Evolutionary conservation across 768 basidiomycete species (phyloP).

Genomic region (Termitomyces sp.): DNA sequence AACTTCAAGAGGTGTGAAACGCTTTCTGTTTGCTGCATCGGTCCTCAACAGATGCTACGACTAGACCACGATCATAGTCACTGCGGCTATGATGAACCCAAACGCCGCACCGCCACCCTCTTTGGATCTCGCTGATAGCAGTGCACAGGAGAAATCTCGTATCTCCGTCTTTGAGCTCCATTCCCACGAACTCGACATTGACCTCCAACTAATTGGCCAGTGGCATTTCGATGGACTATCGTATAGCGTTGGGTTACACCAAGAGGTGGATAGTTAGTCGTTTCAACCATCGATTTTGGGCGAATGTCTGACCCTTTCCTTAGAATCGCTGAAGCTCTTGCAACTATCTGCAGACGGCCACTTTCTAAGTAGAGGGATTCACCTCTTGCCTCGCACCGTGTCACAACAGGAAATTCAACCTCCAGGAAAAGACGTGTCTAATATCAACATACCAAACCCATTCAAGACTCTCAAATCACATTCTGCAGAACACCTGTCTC

Average conservation of each 20-base stretch:
- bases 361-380: conserved; percentile 40
- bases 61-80: conserved; percentile 40
- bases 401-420: conserved; percentile 16
- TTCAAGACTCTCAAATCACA: conserved; percentile 53
- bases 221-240: conserved; percentile 52
- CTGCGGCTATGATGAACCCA: conserved; percentile 40
- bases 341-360: conserved; percentile 39
- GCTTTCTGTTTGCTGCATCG: not conserved
- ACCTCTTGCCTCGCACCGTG: conserved; percentile 23
- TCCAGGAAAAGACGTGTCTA: conserved; percentile 25
- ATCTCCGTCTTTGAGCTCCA: conserved; percentile 36
- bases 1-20: conserved; percentile 36
- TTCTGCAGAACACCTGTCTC: conserved; percentile 43
- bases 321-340: conserved; percentile 37
- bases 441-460: conserved; percentile 47
- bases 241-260: conserved; percentile 39
- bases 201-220: conserved; percentile 46
- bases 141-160: conserved; percentile 33
- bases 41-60: conserved; percentile 7
- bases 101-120: conserved; percentile 25
- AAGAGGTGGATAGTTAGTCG: conserved; percentile 43
- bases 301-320: not conserved
- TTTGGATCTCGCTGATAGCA: conserved; percentile 27
- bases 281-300: conserved; percentile 1
- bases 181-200: conserved; percentile 24